These are phyloP conservation scores for Aurantiochytrium sp. DNA, from an alignment of 108 stramenopile species.

Conservation along the genomic window DNA sequence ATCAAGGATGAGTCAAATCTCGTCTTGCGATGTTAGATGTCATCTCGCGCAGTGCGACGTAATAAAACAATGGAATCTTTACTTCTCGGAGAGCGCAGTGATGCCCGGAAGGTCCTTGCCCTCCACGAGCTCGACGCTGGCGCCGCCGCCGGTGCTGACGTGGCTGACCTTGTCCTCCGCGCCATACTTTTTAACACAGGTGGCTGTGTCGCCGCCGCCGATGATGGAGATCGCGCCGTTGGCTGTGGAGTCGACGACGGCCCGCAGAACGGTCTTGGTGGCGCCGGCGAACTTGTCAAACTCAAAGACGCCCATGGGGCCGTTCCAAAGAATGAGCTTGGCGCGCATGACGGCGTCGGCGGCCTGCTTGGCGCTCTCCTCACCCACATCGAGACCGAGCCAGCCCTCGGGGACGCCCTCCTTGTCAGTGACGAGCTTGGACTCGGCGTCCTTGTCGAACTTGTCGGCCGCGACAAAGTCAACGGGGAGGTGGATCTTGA, in stretches of 20 bases:
- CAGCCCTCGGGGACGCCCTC: slow-evolving; percentile 81
- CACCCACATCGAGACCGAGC: slow-evolving; percentile 95
- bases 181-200: slow-evolving; percentile 27
- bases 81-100: slow-evolving; percentile 55
- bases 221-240: slow-evolving; percentile 87
- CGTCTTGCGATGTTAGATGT: too few species aligned
- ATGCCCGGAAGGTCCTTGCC: slow-evolving; percentile 79
- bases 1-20: too few species aligned
- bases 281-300: slow-evolving; percentile 79
- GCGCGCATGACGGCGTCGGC: slow-evolving; percentile 67
- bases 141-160: slow-evolving; percentile 73
- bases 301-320: slow-evolving; percentile 93
- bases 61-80: background rate
- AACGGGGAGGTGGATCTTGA: slow-evolving; percentile 79
- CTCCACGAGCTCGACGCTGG: slow-evolving; percentile 88
- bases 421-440: slow-evolving; percentile 73
- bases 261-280: background rate
- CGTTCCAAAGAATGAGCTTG: slow-evolving; percentile 92
- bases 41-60: too few species aligned
- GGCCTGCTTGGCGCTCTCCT: slow-evolving; percentile 75
- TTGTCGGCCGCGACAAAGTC: slow-evolving; percentile 88
- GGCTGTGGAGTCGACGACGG: slow-evolving; percentile 23
- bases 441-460: slow-evolving; percentile 77
- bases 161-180: slow-evolving; percentile 7
- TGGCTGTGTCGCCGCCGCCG: slow-evolving; percentile 85